Percentiles rank a stretch among this genome's conserved stretches.
Conservation (phyloP, 371 early-diverging fungal genomes). For the Chytridium lagenaria region DNA sequence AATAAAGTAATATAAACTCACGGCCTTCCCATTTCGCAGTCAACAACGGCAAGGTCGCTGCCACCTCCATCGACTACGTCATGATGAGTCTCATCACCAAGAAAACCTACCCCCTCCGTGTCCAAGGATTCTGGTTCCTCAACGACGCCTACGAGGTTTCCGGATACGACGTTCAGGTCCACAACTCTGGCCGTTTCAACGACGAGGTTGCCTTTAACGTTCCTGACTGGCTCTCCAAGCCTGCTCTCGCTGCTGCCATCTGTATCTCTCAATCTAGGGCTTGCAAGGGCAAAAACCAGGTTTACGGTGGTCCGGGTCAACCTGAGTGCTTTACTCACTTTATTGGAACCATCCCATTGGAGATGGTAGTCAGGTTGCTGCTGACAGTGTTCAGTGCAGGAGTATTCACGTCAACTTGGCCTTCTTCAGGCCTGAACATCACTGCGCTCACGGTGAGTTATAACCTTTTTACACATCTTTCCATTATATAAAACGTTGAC, state of each 20-base stretch:
- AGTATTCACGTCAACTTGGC: slow-evolving; percentile 16
- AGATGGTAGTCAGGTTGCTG: background rate
- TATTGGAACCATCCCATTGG: background rate
- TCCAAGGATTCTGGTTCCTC: slow-evolving; percentile 29
- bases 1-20: background rate
- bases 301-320: slow-evolving; percentile 8
- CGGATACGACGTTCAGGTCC: slow-evolving; percentile 13
- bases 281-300: slow-evolving; percentile 8
- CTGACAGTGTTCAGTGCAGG: slow-evolving; percentile 1
- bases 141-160: slow-evolving; percentile 9
- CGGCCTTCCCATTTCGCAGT: background rate
- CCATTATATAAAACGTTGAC: background rate
- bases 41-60: slow-evolving; percentile 24
- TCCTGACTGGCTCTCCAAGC: background rate
- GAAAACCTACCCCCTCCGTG: slow-evolving; percentile 24
- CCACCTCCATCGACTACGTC: slow-evolving; percentile 23
- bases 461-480: background rate
- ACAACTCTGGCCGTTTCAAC: slow-evolving; percentile 11
- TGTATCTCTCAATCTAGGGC: slow-evolving; percentile 5
- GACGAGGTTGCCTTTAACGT: background rate
- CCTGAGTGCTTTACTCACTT: background rate
- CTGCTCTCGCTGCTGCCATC: slow-evolving; percentile 7
- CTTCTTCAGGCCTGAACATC: background rate
- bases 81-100: slow-evolving; percentile 21
- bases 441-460: background rate